Percentiles rank a stretch among this genome's conserved stretches.
Conservation (phyloP, 257 asterid species). For the Solanum dulcamara region DNA sequence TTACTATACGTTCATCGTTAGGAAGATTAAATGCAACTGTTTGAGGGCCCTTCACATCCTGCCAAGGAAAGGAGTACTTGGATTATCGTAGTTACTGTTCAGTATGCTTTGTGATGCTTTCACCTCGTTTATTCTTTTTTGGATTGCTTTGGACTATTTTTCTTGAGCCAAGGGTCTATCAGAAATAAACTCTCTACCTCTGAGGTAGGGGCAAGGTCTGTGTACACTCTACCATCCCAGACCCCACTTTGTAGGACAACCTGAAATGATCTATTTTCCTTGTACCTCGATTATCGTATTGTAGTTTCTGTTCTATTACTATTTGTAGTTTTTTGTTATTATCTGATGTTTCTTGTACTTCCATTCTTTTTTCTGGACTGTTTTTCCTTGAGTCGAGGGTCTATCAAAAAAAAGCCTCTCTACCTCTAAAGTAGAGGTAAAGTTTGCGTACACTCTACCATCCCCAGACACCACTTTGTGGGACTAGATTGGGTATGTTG, state of each 20-base stretch:
- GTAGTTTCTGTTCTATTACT: neutral
- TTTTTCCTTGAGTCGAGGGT: neutral
- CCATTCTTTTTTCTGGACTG: neutral
- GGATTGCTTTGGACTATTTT: neutral
- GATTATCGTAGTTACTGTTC: neutral
- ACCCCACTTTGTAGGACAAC: neutral
- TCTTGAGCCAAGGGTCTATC: neutral
- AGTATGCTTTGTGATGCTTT: neutral
- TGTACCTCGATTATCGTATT: neutral
- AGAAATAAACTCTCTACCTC: neutral
- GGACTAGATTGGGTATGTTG: neutral
- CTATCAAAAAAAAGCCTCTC: neutral
- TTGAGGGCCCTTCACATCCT: constrained; percentile 99
- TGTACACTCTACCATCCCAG: neutral
- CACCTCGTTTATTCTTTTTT: neutral
- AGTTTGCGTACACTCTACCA: neutral
- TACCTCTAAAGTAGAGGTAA: neutral
- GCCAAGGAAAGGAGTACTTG: constrained; percentile 9
- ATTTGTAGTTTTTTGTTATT: neutral
- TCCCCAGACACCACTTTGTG: neutral
- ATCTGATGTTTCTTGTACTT: neutral
- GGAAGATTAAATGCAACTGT: constrained; percentile 98
- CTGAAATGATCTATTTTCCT: neutral
- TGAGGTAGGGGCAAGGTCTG: neutral
- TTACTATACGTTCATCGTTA: constrained; percentile 84